These are phyloP conservation scores for Neurospora terricola DNA, from an alignment of 495 filamentous ascomycete species.

Conservation along the genomic window DNA sequence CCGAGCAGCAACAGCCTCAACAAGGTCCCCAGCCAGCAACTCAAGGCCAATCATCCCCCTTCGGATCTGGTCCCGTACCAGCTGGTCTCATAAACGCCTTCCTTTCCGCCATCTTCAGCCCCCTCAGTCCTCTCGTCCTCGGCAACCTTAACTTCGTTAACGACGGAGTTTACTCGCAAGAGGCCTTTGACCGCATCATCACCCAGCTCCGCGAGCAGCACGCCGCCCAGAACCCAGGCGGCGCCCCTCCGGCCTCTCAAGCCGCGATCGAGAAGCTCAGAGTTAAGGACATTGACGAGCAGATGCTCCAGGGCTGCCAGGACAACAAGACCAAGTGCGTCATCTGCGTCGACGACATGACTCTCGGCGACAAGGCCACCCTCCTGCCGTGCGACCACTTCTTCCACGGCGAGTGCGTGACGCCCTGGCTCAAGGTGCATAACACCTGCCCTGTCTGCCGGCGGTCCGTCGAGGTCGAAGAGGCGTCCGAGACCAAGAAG, in stretches of 20 bases:
- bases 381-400: slow-evolving; percentile 79
- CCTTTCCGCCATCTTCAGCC: slow-evolving; percentile 45
- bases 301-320: slow-evolving; percentile 43
- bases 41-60: not conserved
- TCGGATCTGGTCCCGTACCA: not conserved
- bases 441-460: slow-evolving; percentile 84
- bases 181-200: slow-evolving; percentile 78
- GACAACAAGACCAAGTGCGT: slow-evolving; percentile 58
- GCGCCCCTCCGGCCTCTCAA: slow-evolving; percentile 68
- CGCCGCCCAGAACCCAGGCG: slow-evolving; percentile 44
- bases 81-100: slow-evolving; percentile 4
- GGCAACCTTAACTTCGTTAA: slow-evolving; percentile 74
- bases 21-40: slow-evolving; percentile 1
- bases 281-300: slow-evolving; percentile 50
- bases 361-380: slow-evolving; percentile 60
- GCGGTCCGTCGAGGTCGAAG: slow-evolving; percentile 48
- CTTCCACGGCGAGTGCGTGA: slow-evolving; percentile 72
- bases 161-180: slow-evolving; percentile 80
- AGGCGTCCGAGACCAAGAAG: not conserved
- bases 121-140: slow-evolving; percentile 44
- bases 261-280: slow-evolving; percentile 62
- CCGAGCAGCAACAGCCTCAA: not conserved
- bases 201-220: slow-evolving; percentile 76
- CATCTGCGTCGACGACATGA: slow-evolving; percentile 84
- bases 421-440: slow-evolving; percentile 69